These are phyloP conservation scores for Ramalina intermedia DNA, from an alignment of 495 filamentous ascomycete species.

Conservation along the genomic window DNA sequence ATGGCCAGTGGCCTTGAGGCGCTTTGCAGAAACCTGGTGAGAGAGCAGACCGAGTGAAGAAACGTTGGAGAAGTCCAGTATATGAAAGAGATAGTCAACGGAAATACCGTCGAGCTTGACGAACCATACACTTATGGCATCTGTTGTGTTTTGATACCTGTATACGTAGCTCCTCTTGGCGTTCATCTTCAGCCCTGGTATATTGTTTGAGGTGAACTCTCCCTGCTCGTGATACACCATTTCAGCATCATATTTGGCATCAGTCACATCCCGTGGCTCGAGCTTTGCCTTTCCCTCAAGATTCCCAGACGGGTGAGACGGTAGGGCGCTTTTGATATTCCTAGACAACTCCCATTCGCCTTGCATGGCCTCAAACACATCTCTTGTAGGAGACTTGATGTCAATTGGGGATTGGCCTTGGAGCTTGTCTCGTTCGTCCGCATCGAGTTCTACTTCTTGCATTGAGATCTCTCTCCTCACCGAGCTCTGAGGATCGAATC, in stretches of 20 bases:
- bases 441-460: background rate
- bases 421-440: background rate
- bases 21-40: background rate
- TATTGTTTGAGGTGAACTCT: constrained; percentile 8
- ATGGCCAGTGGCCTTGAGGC: constrained; percentile 7
- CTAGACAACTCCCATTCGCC: constrained; percentile 13
- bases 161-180: constrained; percentile 18
- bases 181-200: constrained; percentile 8
- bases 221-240: constrained; percentile 16
- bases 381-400: background rate
- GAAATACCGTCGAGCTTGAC: constrained; percentile 11
- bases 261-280: constrained; percentile 3
- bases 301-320: constrained; percentile 8
- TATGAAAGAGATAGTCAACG: constrained; percentile 20
- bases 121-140: constrained; percentile 18
- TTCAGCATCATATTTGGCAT: constrained; percentile 7
- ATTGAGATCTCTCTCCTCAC: background rate
- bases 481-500: background rate
- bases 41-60: background rate
- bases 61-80: constrained; percentile 6
- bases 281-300: constrained; percentile 16
- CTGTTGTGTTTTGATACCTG: constrained; percentile 4
- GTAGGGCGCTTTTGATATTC: constrained; percentile 1
- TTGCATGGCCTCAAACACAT: constrained; percentile 8
- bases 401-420: background rate